A percentile compares a stretch with the other conserved stretches of the same genome.
These are phyloP conservation scores for Striga hermonthica DNA, from an alignment of 305 asterid species.

Conservation along the genomic window DNA sequence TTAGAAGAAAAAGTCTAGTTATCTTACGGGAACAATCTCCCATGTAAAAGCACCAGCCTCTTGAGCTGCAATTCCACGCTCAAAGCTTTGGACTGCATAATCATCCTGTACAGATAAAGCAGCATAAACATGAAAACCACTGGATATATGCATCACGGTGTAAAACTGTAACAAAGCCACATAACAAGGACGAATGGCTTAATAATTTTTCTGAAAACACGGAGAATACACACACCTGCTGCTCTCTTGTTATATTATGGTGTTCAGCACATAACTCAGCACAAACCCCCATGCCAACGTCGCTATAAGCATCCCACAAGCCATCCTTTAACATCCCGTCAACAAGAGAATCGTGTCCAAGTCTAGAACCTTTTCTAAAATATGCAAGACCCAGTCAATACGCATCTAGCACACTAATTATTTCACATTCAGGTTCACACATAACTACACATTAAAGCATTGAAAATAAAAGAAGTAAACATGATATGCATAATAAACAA, in stretches of 20 bases:
- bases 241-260: slow-evolving; percentile 79
- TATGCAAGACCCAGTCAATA: no score
- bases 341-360: slow-evolving; percentile 93
- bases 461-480: no score
- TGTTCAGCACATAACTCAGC: slow-evolving; percentile 91
- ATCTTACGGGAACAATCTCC: slow-evolving; percentile 89
- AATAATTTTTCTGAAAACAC: background rate
- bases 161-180: background rate
- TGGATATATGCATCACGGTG: slow-evolving; percentile 14
- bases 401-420: no score
- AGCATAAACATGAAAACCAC: slow-evolving; percentile 26
- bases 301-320: slow-evolving; percentile 94
- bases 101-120: slow-evolving; percentile 52
- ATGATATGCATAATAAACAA: no score
- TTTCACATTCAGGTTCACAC: no score
- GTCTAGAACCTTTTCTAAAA: slow-evolving; percentile 94
- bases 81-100: slow-evolving; percentile 88
- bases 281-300: slow-evolving; percentile 96
- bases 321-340: slow-evolving; percentile 99
- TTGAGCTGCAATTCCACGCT: slow-evolving; percentile 98
- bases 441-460: no score
- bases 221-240: slow-evolving; percentile 60
- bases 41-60: slow-evolving; percentile 73
- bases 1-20: slow-evolving; percentile 20
- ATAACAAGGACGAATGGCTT: background rate